Conservation (phyloP, 306 rosid species). For the Amphicarpaea edgeworthii region DNA sequence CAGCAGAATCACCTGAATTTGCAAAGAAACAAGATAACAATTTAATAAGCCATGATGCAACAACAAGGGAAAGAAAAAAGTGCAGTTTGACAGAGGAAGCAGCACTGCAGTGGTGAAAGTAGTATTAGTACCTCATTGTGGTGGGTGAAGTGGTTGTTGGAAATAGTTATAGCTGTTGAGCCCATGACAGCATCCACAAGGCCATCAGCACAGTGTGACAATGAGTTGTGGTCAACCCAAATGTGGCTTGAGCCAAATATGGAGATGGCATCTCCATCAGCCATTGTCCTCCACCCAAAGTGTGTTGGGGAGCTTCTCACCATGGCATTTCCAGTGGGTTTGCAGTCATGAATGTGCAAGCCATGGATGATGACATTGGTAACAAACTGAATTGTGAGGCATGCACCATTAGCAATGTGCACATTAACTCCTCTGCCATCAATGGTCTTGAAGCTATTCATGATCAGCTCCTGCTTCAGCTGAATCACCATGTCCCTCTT, state of each 20-base stretch:
- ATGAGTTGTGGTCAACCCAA: slow-evolving; percentile 95
- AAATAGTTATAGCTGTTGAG: slow-evolving; percentile 89
- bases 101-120: slow-evolving; percentile 8
- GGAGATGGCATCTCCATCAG: slow-evolving; percentile 94
- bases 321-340: slow-evolving; percentile 96
- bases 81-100: neutral
- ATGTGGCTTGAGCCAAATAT: slow-evolving; percentile 94
- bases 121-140: slow-evolving; percentile 89
- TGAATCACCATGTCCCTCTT: slow-evolving; percentile 95
- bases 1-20: slow-evolving; percentile 88
- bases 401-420: slow-evolving; percentile 93
- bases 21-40: slow-evolving; percentile 29
- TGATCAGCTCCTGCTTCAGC: slow-evolving; percentile 85
- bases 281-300: slow-evolving; percentile 97
- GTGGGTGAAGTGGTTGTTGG: slow-evolving; percentile 98
- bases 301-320: slow-evolving; percentile 93
- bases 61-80: neutral
- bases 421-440: slow-evolving; percentile 94
- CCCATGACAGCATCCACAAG: slow-evolving; percentile 98
- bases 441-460: slow-evolving; percentile 97
- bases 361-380: slow-evolving; percentile 92
- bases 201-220: slow-evolving; percentile 96
- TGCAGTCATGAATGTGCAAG: slow-evolving; percentile 90
- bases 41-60: slow-evolving; percentile 31
- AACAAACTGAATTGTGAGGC: slow-evolving; percentile 86